Percentiles rank a stretch among this genome's conserved stretches.
These are phyloP conservation scores for Thalassiosira profunda DNA, from an alignment of 108 stramenopile genomes.

Conservation along the genomic window DNA sequence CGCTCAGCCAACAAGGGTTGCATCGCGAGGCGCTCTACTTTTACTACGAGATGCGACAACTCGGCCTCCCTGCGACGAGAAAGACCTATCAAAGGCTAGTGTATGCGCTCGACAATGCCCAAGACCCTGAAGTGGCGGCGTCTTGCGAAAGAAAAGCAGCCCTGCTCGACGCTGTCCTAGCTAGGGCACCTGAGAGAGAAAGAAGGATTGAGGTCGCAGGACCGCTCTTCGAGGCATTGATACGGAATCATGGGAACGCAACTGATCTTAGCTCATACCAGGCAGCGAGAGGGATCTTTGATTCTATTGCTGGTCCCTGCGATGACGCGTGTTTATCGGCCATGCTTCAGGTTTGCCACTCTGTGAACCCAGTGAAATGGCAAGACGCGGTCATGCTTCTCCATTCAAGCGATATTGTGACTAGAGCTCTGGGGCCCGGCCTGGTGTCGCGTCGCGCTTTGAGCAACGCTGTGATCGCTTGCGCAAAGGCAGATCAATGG, in stretches of 20 bases:
- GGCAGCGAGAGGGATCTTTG: constrained; percentile 44
- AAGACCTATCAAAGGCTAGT: constrained; percentile 38
- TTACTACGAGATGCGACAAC: constrained; percentile 56
- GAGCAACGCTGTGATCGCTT: constrained; percentile 47
- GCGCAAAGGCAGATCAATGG: constrained; percentile 54
- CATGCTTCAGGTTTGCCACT: constrained; percentile 58
- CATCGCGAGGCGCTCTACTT: constrained; percentile 51
- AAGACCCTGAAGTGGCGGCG: constrained; percentile 16
- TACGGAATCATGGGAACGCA: constrained; percentile 47
- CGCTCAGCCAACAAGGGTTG: constrained; percentile 43
- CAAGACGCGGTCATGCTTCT: constrained; percentile 58
- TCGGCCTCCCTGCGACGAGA: constrained; percentile 30
- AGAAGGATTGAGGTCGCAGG: constrained; percentile 35
- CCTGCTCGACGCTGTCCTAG: constrained; percentile 36
- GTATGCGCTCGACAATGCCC: constrained; percentile 24
- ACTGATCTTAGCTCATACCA: constrained; percentile 30
- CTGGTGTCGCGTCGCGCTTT: constrained; percentile 55
- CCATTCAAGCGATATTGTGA: constrained; percentile 67
- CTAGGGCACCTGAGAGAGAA: constrained; percentile 17
- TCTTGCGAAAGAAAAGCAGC: constrained; percentile 19
- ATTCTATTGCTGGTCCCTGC: constrained; percentile 50
- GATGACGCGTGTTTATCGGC: constrained; percentile 69
- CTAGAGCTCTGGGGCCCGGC: constrained; percentile 42
- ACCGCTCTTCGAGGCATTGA: constrained; percentile 57
- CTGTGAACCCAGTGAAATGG: constrained; percentile 42